Conservation (phyloP, 164 flowering plant species). For the Umbilicus rupestris region DNA sequence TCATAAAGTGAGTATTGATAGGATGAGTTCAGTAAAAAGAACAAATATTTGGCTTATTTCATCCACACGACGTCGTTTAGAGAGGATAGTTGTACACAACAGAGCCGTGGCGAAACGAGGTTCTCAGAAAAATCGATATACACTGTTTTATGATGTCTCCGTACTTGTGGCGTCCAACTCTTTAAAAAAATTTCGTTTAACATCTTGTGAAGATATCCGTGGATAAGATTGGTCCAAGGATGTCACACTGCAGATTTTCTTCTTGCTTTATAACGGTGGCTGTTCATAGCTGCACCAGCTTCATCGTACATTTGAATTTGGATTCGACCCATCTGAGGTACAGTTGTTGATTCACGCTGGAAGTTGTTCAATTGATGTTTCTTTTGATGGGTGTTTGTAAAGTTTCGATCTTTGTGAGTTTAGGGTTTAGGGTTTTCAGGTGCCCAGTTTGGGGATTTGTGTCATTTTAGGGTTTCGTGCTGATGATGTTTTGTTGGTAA, state of each 20-base stretch:
- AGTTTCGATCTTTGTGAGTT: background rate
- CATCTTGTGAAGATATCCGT: slow-evolving; percentile 19
- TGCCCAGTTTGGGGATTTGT: too few relatives aligned
- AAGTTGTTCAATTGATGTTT: background rate
- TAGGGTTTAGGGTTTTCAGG: background rate
- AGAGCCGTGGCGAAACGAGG: background rate
- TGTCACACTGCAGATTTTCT: slow-evolving; percentile 15
- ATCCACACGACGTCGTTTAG: too few relatives aligned
- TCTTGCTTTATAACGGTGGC: background rate
- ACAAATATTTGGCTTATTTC: too few relatives aligned
- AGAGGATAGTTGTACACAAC: too few relatives aligned
- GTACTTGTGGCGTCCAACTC: slow-evolving; percentile 8
- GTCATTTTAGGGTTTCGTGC: too few relatives aligned
- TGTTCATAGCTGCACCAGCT: background rate
- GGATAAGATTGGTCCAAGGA: slow-evolving; percentile 26
- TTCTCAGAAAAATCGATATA: background rate
- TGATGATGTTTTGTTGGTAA: too few relatives aligned
- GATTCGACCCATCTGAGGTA: slow-evolving; percentile 3
- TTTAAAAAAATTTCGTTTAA: background rate
- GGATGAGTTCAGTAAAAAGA: too few relatives aligned
- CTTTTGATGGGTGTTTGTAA: background rate
- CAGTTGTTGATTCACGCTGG: background rate
- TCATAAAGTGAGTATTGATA: too few relatives aligned
- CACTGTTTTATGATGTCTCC: background rate
- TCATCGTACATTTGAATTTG: background rate